phyloP scores from a whole-genome alignment of 352 stramenopile genomes.

The Globisporangium acanthophoron region DNA sequence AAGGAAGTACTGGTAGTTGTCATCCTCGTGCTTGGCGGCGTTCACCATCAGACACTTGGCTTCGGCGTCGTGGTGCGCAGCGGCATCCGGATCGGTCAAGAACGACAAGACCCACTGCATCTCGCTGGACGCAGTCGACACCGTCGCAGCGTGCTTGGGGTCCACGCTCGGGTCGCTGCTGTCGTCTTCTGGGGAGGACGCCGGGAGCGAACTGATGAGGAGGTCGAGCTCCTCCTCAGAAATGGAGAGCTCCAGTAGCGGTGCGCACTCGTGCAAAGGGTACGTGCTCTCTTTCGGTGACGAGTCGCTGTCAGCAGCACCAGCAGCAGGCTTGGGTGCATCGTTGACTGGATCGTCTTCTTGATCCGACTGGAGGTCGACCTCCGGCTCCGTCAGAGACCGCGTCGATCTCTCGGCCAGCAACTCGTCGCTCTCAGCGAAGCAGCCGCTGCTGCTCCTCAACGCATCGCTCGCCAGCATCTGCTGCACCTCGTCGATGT shows the following conservation, averaged over 20 bases:
- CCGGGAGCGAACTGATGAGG: conserved; percentile 36
- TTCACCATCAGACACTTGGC: conserved; percentile 46
- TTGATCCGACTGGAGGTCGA: not conserved
- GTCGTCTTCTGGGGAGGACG: not conserved
- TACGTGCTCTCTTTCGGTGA: conserved; percentile 2
- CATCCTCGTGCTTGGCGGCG: conserved; percentile 39
- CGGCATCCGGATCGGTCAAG: conserved; percentile 40
- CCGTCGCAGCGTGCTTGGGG: conserved; percentile 10
- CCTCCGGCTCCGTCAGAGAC: not conserved
- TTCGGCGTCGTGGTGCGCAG: conserved; percentile 39
- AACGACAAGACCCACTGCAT: conserved; percentile 78
- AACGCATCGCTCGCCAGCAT: conserved; percentile 4
- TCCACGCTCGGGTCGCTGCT: not conserved
- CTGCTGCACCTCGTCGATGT: conserved; percentile 1
- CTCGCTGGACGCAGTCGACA: conserved; percentile 21
- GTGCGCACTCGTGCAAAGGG: conserved; percentile 12
- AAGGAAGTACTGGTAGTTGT: conserved; percentile 72
- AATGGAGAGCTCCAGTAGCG: conserved; percentile 48
- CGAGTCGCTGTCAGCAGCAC: not conserved
- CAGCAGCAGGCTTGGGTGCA: not conserved
- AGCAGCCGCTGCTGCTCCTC: not conserved
- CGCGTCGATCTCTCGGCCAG: conserved; percentile 3
- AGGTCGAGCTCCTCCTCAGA: conserved; percentile 51
- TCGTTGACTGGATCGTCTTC: not conserved
- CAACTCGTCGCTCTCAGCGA: not conserved